phyloP scores from a whole-genome alignment of 129 eudicot species.

The Flaveria robusta region DNA sequence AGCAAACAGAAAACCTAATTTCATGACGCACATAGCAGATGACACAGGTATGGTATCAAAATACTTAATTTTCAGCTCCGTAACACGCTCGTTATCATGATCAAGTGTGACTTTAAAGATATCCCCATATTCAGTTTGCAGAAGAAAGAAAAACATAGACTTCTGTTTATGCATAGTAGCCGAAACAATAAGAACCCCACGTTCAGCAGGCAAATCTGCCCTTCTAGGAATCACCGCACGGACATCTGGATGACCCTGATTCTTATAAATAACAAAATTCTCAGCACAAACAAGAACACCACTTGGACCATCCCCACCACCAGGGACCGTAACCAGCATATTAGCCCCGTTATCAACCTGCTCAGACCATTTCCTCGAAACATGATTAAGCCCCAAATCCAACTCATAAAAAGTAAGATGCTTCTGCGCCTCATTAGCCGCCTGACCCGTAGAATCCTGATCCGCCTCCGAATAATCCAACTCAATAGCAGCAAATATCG shows the following conservation, averaged over 20 bases:
- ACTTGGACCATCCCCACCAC: constrained; percentile 99
- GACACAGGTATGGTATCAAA: constrained; percentile 94
- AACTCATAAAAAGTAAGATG: constrained; percentile 87
- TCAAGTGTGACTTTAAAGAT: constrained; percentile 89
- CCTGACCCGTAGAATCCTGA: constrained; percentile 95
- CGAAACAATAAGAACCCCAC: constrained; percentile 94
- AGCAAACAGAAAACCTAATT: constrained; percentile 88
- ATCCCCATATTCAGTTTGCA: constrained; percentile 97
- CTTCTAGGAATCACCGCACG: constrained; percentile 94
- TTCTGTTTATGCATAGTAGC: constrained; percentile 97
- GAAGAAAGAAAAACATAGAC: constrained; percentile 82
- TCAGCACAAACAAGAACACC: constrained; percentile 99
- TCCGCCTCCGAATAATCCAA: constrained; percentile 97
- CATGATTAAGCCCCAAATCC: constrained; percentile 95
- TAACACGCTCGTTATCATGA: constrained; percentile 77
- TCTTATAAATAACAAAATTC: constrained; percentile 90
- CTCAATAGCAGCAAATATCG: constrained; percentile 94
- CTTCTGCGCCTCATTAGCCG: constrained; percentile 90
- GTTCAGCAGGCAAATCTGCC: constrained; percentile 87
- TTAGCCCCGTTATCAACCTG: constrained; percentile 97
- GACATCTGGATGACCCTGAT: constrained; percentile 88
- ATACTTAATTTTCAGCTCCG: constrained; percentile 87
- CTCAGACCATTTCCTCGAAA: constrained; percentile 96
- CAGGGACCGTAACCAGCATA: constrained; percentile 96
- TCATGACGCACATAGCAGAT: constrained; percentile 87